Evolutionary conservation across 2,329 filamentous ascomycete species (phyloP).

Genomic region (Chrysoporthe deuterocubensis): DNA sequence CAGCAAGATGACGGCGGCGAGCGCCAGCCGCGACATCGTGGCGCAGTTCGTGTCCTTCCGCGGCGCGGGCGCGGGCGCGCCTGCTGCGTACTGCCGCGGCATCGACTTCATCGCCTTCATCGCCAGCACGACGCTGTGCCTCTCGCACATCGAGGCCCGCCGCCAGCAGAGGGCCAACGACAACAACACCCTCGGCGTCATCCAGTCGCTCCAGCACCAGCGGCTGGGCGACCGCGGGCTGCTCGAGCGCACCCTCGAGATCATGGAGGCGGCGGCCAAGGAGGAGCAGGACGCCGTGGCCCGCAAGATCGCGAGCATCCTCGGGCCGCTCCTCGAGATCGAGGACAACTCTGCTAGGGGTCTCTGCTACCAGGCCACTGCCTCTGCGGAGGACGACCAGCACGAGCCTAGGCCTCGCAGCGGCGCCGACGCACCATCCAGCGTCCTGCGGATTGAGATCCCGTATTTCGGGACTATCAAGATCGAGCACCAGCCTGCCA

Average conservation of each 20-base stretch:
- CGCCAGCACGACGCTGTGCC: conserved; percentile 44
- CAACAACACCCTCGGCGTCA: conserved; percentile 19
- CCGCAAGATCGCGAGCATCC: conserved; percentile 38
- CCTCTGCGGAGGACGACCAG: conserved; percentile 29
- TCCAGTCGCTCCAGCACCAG: conserved; percentile 45
- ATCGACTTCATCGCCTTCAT: conserved; percentile 48
- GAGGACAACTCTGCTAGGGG: conserved; percentile 43
- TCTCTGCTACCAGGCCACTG: conserved; percentile 33
- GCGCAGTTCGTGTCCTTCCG: conserved; percentile 45
- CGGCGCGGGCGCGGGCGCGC: conserved; percentile 31
- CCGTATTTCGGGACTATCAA: conserved; percentile 48
- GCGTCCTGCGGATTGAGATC: conserved; percentile 43
- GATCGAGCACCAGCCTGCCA: conserved; percentile 34
- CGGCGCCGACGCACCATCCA: conserved; percentile 28
- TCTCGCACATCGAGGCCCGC: conserved; percentile 45
- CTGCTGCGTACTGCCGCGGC: conserved; percentile 44
- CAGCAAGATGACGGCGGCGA: conserved; percentile 45
- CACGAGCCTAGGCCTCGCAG: conserved; percentile 33
- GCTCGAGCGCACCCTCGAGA: conserved; percentile 42
- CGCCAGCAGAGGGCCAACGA: conserved; percentile 28
- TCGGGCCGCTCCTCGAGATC: conserved; percentile 43
- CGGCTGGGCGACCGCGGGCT: conserved; percentile 47
- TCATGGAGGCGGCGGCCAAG: conserved; percentile 37
- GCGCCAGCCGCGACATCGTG: conserved; percentile 48
- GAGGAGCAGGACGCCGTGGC: conserved; percentile 35